Percentiles rank a stretch among this genome's conserved stretches.
Conservation (phyloP, 257 asterid species). For the Haberlea rhodopensis region DNA sequence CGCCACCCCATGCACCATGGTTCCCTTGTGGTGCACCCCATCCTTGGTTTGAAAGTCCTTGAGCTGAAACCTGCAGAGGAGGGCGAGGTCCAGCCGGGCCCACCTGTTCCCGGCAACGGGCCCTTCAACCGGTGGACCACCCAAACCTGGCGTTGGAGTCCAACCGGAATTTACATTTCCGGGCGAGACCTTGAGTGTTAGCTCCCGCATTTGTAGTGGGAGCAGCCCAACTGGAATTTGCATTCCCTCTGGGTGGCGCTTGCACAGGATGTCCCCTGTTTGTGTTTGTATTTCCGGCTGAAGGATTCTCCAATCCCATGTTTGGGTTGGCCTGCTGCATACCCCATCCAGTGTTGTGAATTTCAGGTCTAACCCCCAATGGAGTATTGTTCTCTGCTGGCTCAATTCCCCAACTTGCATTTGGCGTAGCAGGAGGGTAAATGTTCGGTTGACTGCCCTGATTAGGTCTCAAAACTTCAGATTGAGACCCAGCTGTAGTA, state of each 20-base stretch:
- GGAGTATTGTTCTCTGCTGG: not conserved
- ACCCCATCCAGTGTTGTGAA: constrained; percentile 61
- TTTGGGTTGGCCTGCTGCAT: constrained; percentile 53
- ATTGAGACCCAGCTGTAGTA: constrained; percentile 32
- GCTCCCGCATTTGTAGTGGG: constrained; percentile 45
- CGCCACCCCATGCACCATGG: constrained; percentile 56
- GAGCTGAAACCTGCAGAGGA: constrained; percentile 40
- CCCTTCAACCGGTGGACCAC: constrained; percentile 46
- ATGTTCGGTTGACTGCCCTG: constrained; percentile 40
- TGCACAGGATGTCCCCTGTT: constrained; percentile 58
- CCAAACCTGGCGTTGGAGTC: constrained; percentile 44
- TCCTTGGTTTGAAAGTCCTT: constrained; percentile 54
- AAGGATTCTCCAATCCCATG: constrained; percentile 64
- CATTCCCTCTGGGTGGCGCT: constrained; percentile 24
- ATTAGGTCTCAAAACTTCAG: constrained; percentile 40
- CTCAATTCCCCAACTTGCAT: constrained; percentile 30
- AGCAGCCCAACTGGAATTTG: not conserved
- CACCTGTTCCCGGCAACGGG: constrained; percentile 38
- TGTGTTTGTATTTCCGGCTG: constrained; percentile 42
- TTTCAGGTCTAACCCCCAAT: constrained; percentile 28
- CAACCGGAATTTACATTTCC: not conserved
- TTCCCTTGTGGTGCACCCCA: constrained; percentile 47
- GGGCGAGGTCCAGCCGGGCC: constrained; percentile 44
- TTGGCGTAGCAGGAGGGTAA: constrained; percentile 32
- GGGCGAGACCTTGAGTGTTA: constrained; percentile 27